These are phyloP conservation scores for Globisporangium viniferum DNA, from an alignment of 352 stramenopile species.

Conservation along the genomic window DNA sequence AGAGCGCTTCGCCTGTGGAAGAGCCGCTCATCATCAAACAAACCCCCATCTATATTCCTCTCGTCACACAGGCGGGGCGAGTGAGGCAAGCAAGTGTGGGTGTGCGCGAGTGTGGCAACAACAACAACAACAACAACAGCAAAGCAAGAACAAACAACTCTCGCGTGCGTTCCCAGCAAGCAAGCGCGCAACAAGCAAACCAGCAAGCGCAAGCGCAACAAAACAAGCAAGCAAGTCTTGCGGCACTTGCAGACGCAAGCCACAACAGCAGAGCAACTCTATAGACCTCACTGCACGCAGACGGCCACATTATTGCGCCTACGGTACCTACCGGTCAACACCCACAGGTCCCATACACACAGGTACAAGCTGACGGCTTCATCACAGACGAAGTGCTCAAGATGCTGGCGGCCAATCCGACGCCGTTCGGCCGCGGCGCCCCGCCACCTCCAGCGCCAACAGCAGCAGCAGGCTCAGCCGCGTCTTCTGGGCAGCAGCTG, in stretches of 20 bases:
- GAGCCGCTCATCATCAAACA: slow-evolving; percentile 1
- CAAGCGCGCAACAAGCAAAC: background rate
- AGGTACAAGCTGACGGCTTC: background rate
- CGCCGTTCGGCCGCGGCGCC: background rate
- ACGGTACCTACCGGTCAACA: too few species aligned
- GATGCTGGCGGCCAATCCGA: background rate
- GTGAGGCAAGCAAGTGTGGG: background rate
- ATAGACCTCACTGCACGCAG: background rate
- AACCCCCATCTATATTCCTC: background rate
- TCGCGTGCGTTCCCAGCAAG: too few species aligned
- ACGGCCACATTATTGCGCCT: background rate
- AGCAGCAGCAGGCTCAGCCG: background rate
- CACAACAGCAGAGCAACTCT: background rate
- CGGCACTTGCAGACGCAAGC: background rate
- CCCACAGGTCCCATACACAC: background rate
- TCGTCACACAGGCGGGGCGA: slow-evolving; percentile 1
- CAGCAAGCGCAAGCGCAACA: background rate
- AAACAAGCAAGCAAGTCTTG: background rate
- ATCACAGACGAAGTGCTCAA: background rate
- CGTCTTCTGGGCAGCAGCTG: background rate
- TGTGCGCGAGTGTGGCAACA: background rate
- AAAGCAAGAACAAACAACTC: background rate
- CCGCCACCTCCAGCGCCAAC: background rate
- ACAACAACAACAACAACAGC: background rate
- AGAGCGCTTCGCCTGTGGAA: slow-evolving; percentile 1